These are phyloP conservation scores for Isabelozyma heimii DNA, from an alignment of 805 yeast species.

Conservation along the genomic window DNA sequence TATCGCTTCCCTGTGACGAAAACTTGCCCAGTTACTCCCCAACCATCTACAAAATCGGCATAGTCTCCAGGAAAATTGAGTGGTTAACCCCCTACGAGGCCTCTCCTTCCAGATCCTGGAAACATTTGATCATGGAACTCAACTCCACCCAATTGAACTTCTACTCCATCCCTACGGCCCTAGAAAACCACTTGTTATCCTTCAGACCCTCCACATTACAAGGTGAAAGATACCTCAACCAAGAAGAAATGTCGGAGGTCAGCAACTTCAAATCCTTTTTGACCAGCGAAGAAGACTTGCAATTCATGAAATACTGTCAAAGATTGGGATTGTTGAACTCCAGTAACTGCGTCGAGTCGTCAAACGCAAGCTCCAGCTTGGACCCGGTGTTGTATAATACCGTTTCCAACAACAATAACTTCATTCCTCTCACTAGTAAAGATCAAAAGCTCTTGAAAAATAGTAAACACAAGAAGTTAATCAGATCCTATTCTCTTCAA, in stretches of 20 bases:
- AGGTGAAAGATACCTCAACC: conserved; percentile 5
- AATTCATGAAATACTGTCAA: conserved; percentile 23
- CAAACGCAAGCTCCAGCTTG: not conserved
- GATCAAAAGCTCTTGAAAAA: not conserved
- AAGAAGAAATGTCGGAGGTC: conserved; percentile 8
- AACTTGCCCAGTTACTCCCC: conserved; percentile 65
- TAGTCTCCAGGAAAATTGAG: conserved; percentile 65
- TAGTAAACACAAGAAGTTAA: conserved; percentile 26
- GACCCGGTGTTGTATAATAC: conserved; percentile 1
- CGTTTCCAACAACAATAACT: not conserved
- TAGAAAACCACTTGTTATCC: conserved; percentile 25
- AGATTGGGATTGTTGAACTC: conserved; percentile 15
- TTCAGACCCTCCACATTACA: conserved; percentile 12
- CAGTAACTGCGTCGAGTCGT: not conserved
- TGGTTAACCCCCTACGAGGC: conserved; percentile 76
- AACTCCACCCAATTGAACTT: conserved; percentile 85
- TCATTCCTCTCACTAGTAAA: not conserved
- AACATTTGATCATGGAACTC: conserved; percentile 61
- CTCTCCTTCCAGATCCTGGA: conserved; percentile 70
- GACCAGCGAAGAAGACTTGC: conserved; percentile 24
- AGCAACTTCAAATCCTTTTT: conserved; percentile 12
- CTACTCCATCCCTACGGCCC: conserved; percentile 40
- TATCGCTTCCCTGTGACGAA: conserved; percentile 25
- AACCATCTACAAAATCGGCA: conserved; percentile 57
- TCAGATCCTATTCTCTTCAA: conserved; percentile 77